Evolutionary conservation across 768 basidiomycete genomes (phyloP).

Genomic region (Roridomyces roridus): DNA sequence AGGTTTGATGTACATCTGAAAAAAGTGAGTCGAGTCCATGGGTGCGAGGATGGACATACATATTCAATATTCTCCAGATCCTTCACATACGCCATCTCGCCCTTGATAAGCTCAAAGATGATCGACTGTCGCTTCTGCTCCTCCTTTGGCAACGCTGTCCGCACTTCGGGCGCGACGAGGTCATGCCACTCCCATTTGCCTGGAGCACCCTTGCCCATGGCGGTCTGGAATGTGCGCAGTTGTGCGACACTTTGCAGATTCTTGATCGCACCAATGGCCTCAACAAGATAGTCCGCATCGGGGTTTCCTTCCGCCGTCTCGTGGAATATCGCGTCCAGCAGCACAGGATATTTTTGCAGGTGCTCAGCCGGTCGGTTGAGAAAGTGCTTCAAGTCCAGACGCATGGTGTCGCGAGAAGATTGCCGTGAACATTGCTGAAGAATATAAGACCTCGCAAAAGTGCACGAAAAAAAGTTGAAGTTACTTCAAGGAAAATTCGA

Average conservation of each 20-base stretch:
- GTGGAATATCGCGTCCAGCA: constrained; percentile 84
- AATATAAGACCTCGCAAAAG: neutral
- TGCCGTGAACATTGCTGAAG: constrained; percentile 51
- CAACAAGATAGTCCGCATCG: constrained; percentile 81
- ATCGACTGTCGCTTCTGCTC: constrained; percentile 86
- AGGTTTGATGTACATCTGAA: constrained; percentile 82
- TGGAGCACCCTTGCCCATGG: constrained; percentile 82
- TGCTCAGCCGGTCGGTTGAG: constrained; percentile 83
- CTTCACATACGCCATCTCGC: constrained; percentile 94
- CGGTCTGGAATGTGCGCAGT: constrained; percentile 87
- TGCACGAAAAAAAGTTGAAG: constrained; percentile 22
- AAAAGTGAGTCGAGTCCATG: constrained; percentile 2
- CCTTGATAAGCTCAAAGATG: constrained; percentile 94
- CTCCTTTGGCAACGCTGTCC: constrained; percentile 66
- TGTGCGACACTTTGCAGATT: constrained; percentile 83
- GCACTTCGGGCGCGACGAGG: constrained; percentile 72
- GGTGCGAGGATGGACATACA: constrained; percentile 42
- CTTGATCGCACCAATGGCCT: constrained; percentile 86
- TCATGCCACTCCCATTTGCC: constrained; percentile 93
- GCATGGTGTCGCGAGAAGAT: constrained; percentile 44
- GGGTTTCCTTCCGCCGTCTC: constrained; percentile 84
- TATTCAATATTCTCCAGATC: constrained; percentile 87
- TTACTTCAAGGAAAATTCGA: constrained; percentile 84
- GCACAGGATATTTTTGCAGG: constrained; percentile 82
- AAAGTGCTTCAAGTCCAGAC: constrained; percentile 77